A percentile compares a stretch with the other conserved stretches of the same genome.
phyloP scores from a whole-genome alignment of 805 yeast genomes.

The Candida ovalis region DNA sequence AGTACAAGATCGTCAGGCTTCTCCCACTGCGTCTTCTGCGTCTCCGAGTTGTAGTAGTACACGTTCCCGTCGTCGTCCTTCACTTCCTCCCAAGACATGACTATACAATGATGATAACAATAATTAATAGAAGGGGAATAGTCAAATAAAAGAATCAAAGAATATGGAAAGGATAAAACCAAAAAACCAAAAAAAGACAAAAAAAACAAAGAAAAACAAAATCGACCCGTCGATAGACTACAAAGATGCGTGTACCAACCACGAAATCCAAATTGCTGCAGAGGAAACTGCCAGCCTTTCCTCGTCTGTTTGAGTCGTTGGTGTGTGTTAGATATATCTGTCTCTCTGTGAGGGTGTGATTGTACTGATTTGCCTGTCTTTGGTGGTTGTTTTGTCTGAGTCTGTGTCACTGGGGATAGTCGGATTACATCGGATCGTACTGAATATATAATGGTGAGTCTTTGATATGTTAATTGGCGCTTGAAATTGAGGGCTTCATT shows the following conservation, averaged over 20 bases:
- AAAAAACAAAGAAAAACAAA: too few relatives aligned
- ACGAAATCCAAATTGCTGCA: too few relatives aligned
- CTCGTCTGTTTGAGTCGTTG: too few relatives aligned
- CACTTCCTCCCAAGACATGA: conserved; percentile 57
- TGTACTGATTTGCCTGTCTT: too few relatives aligned
- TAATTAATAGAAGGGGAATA: too few relatives aligned
- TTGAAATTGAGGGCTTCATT: background rate
- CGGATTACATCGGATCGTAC: background rate
- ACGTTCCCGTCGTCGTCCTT: conserved; percentile 61
- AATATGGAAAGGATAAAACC: background rate
- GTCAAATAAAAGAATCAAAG: background rate
- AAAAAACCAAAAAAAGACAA: background rate
- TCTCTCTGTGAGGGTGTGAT: too few relatives aligned
- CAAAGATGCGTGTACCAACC: too few relatives aligned
- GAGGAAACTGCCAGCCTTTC: too few relatives aligned
- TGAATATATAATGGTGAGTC: background rate
- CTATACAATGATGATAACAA: background rate
- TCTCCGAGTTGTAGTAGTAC: conserved; percentile 66
- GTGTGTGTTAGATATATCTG: too few relatives aligned
- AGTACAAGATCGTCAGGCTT: conserved; percentile 53
- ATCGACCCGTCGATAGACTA: too few relatives aligned
- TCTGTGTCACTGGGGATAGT: background rate
- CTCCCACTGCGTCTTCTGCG: conserved; percentile 78
- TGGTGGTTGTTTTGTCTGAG: background rate
- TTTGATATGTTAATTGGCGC: background rate